phyloP scores from a whole-genome alignment of 176 grass and related monocot species.

The Elaeis guineensis region DNA sequence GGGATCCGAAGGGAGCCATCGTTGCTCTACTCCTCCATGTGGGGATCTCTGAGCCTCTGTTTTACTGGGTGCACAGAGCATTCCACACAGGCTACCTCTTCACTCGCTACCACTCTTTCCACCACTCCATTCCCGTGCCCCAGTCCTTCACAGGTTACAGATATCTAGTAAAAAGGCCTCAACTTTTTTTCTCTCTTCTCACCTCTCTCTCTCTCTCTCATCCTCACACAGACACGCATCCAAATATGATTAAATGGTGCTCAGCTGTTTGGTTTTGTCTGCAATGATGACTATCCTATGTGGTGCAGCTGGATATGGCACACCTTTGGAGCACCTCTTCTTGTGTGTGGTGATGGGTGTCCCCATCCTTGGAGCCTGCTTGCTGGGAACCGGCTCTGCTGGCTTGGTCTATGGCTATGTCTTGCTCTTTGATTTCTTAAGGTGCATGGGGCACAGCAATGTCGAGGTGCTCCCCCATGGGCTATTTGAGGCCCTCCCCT shows the following conservation, averaged over 20 bases:
- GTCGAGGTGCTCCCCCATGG: conserved; percentile 56
- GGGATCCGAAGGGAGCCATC: conserved; percentile 38
- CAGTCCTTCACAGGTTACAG: conserved; percentile 59
- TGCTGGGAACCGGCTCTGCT: conserved; percentile 30
- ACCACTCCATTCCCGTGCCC: conserved; percentile 63
- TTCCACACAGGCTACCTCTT: conserved; percentile 50
- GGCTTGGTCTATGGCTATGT: conserved; percentile 53
- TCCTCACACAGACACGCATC: too few relatives aligned
- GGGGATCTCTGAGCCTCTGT: conserved; percentile 46
- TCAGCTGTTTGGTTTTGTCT: background rate
- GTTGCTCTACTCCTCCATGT: conserved; percentile 41
- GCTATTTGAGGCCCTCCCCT: conserved; percentile 36
- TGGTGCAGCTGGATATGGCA: conserved; percentile 45
- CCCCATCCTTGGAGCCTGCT: conserved; percentile 39
- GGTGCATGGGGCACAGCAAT: conserved; percentile 80
- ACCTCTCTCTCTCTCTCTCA: background rate
- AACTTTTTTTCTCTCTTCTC: background rate
- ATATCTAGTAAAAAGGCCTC: background rate
- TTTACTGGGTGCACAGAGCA: conserved; percentile 45
- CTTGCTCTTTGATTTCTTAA: conserved; percentile 54
- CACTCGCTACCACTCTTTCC: conserved; percentile 52
- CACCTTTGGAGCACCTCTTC: conserved; percentile 52
- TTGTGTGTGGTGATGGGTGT: conserved; percentile 35
- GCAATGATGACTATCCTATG: too few relatives aligned
- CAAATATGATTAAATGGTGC: too few relatives aligned